phyloP scores from a whole-genome alignment of 2,329 filamentous ascomycete genomes.

The Aspergillus flavus region DNA sequence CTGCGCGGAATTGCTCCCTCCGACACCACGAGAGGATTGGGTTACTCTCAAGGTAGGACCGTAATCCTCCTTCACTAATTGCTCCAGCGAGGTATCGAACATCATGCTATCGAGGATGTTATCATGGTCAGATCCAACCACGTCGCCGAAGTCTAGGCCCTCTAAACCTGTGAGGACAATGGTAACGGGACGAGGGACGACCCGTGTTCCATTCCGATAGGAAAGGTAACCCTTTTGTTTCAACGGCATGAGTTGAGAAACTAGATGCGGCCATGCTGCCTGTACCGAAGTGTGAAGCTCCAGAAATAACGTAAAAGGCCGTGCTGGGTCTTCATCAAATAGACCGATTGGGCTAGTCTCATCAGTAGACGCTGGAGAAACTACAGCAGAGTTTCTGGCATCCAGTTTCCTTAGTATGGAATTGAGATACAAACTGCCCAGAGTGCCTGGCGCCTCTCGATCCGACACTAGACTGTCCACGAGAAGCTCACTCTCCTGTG shows the following conservation, averaged over 20 bases:
- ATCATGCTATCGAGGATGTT: constrained; percentile 4
- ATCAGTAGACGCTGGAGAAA: background rate
- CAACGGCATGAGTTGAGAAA: constrained; percentile 22
- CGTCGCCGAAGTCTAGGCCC: background rate
- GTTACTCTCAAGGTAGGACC: background rate
- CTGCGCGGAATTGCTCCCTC: background rate
- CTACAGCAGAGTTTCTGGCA: constrained; percentile 7
- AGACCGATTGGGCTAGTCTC: constrained; percentile 7
- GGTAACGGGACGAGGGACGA: constrained; percentile 27
- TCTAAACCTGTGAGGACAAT: constrained; percentile 25
- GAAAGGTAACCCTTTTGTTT: constrained; percentile 26
- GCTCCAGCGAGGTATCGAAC: constrained; percentile 14
- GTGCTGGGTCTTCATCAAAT: constrained; percentile 13
- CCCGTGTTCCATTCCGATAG: constrained; percentile 21
- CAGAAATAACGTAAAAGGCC: constrained; percentile 28
- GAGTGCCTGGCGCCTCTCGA: constrained; percentile 12
- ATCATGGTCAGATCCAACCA: background rate
- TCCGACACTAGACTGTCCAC: constrained; percentile 18
- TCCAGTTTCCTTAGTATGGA: constrained; percentile 24
- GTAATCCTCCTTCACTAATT: background rate
- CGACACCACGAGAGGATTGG: background rate
- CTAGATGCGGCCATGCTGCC: constrained; percentile 21
- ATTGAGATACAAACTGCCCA: constrained; percentile 26
- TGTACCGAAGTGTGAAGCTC: constrained; percentile 23
- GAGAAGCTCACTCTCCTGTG: constrained; percentile 25